These are phyloP conservation scores for Pelargonium nanum DNA, from an alignment of 345 rosid genomes.

Conservation along the genomic window DNA sequence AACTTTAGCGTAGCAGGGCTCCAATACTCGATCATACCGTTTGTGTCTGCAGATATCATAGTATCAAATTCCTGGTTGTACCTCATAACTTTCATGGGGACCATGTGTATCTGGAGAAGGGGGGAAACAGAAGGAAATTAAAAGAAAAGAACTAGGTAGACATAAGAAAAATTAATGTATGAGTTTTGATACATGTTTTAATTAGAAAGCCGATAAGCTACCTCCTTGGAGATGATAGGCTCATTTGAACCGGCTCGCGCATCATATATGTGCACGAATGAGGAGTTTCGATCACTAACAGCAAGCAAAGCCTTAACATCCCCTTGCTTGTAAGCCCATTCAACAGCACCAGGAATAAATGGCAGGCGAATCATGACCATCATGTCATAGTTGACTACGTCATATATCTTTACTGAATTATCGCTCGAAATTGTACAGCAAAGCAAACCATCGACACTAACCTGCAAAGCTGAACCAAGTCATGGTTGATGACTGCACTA, in stretches of 20 bases:
- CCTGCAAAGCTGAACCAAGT: constrained; percentile 74
- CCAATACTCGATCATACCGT: constrained; percentile 93
- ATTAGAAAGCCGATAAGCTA: constrained; percentile 8
- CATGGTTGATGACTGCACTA: constrained; percentile 40
- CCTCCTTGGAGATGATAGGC: constrained; percentile 65
- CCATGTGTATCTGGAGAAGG: constrained; percentile 43
- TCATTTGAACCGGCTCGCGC: constrained; percentile 79
- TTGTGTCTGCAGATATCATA: constrained; percentile 73
- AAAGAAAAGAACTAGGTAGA: background rate
- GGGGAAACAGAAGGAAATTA: constrained; percentile 1
- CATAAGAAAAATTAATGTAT: too few species aligned
- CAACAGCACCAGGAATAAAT: constrained; percentile 69
- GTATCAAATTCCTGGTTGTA: constrained; percentile 62
- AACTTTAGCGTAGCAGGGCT: constrained; percentile 58
- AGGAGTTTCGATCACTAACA: constrained; percentile 64
- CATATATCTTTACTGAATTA: constrained; percentile 78
- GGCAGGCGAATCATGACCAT: constrained; percentile 90
- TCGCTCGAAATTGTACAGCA: constrained; percentile 91
- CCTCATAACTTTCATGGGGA: constrained; percentile 62
- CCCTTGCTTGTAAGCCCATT: constrained; percentile 91
- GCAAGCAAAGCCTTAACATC: constrained; percentile 93
- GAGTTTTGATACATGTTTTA: background rate
- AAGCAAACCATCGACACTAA: constrained; percentile 82
- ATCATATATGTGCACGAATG: constrained; percentile 78
- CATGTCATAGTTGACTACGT: constrained; percentile 95